Conservation (phyloP, 352 stramenopile species). For the Blastocystis sp. region DNA sequence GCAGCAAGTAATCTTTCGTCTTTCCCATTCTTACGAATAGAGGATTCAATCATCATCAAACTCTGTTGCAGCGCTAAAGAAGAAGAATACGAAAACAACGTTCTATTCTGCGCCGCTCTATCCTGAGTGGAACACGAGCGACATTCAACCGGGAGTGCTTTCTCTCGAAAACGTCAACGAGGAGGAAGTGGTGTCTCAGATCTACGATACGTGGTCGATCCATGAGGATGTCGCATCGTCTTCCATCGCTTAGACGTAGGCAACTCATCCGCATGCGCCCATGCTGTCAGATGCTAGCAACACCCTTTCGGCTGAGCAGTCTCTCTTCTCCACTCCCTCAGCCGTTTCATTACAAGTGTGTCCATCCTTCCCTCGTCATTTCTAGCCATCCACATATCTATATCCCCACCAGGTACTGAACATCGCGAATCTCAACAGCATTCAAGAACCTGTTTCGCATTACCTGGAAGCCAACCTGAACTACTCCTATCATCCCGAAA, state of each 20-base stretch:
- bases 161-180: slow-evolving; percentile 12
- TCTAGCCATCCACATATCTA: neutral
- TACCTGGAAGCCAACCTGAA: too few species aligned
- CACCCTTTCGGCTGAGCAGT: slow-evolving; percentile 6
- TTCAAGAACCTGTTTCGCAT: neutral
- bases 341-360: neutral
- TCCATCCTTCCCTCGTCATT: neutral
- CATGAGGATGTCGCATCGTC: neutral
- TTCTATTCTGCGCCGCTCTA: slow-evolving; percentile 40
- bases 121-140: neutral
- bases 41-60: neutral
- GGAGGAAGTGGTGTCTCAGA: neutral
- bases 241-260: neutral
- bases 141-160: neutral
- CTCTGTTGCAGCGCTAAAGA: slow-evolving; percentile 14
- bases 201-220: slow-evolving; percentile 1
- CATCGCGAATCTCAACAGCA: neutral
- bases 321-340: neutral
- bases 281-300: neutral
- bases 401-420: neutral
- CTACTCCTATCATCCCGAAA: neutral
- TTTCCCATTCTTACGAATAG: slow-evolving; percentile 6
- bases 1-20: neutral
- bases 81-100: slow-evolving; percentile 6
- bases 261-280: neutral